These are phyloP conservation scores for Gloeostereum incarnatum DNA, from an alignment of 768 basidiomycete species.

Conservation along the genomic window DNA sequence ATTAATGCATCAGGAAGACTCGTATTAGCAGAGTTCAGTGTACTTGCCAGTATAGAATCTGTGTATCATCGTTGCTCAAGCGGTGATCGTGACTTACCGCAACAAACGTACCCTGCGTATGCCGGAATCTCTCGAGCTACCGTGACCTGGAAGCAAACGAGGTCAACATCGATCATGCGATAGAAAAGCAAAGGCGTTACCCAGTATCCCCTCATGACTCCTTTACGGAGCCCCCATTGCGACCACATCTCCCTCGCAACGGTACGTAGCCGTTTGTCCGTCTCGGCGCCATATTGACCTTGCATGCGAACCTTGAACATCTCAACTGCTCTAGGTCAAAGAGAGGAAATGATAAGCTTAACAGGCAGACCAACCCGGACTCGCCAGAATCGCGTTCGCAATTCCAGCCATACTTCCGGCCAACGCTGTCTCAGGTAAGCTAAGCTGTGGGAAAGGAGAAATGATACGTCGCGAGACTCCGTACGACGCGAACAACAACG, in stretches of 20 bases:
- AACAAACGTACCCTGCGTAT: slow-evolving; percentile 68
- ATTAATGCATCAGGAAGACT: slow-evolving; percentile 3
- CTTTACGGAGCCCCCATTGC: slow-evolving; percentile 77
- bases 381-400: slow-evolving; percentile 81
- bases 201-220: slow-evolving; percentile 98
- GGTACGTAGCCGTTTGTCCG: slow-evolving; percentile 68
- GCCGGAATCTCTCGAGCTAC: slow-evolving; percentile 92
- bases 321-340: slow-evolving; percentile 49
- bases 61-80: slow-evolving; percentile 1
- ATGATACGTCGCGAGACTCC: slow-evolving; percentile 72
- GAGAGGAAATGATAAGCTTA: background rate
- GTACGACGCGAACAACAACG: slow-evolving; percentile 88
- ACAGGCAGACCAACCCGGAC: slow-evolving; percentile 79
- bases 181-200: slow-evolving; percentile 27
- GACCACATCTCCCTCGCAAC: slow-evolving; percentile 79
- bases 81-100: background rate
- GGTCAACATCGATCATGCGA: background rate
- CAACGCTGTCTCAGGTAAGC: slow-evolving; percentile 67
- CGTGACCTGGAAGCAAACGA: slow-evolving; percentile 50
- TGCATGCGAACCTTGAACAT: slow-evolving; percentile 99
- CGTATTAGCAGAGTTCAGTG: too few relatives aligned
- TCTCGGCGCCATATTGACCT: slow-evolving; percentile 78
- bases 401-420: slow-evolving; percentile 94
- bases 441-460: slow-evolving; percentile 82
- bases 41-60: slow-evolving; percentile 64